Base-by-base conservation (phyloP, 345 rosid genomes). In the Dovyalis caffra region DNA sequence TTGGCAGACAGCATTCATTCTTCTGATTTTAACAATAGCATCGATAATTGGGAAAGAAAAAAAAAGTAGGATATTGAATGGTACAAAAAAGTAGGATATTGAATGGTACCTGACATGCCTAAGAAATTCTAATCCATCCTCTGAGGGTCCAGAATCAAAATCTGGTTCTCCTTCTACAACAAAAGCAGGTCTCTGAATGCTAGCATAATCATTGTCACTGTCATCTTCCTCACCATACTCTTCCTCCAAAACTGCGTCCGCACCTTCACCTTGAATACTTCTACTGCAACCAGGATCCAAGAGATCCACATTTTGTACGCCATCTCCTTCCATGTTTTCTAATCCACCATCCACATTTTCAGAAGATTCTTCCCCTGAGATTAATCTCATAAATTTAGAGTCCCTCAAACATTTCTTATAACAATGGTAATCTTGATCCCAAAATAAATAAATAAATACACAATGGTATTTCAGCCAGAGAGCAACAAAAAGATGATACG, bases 101-200 rank as follows among this genome's bases (percentile, higher is more conserved):
- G 45, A 75, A 47, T 3, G 15, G 60, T 83, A 95, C 97, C 98
- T 91, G 84, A 91, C 99, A 82, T 93, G 93, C 84, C 98, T 85
- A 65, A 91, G 85, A 78, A 84, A 95, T 78, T 91, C 98, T 53
- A 90, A 75, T 72, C 98, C 99, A 85, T 95, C 98, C 86, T 91
- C 93, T 69, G 96, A 95, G 66, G 92, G 92, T 74, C 99, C 97
- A 73, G 97, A 83, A 70, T 87, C 86, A 63, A 95, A 95, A 85
- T 93, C 83, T 37, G 99, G 99, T 69, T 93, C 91, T 81, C 97
- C 97, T 76, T 93, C 83, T 15, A 95, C 92, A 45, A 60, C 66
- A 80, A 95, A 91, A 38, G 98, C 97, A 43, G 98, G 99, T 72
- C 77, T 85, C 76, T 89, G 92, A 80, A 95, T 91, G 86, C 90